Evolutionary conservation across 805 yeast genomes (phyloP).

Genomic region (Candida arabinofermentans): DNA sequence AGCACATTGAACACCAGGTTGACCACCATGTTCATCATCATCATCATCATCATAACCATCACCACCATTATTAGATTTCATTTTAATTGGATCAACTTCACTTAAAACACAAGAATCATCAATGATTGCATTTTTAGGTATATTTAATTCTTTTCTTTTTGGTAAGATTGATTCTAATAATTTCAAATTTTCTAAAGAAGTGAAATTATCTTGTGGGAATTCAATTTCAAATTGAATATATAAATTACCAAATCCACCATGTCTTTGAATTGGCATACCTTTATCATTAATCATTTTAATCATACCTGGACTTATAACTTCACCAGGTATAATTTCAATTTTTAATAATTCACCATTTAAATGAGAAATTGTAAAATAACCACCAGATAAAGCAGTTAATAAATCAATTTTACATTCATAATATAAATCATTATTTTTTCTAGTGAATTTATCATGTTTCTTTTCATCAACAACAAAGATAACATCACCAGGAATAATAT

Average conservation of each 20-base stretch:
- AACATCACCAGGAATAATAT: conserved; percentile 94
- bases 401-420: conserved; percentile 86
- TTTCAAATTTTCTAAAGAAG: conserved; percentile 70
- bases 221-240: conserved; percentile 80
- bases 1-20: conserved; percentile 88
- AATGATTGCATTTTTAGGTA: conserved; percentile 71
- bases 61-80: conserved; percentile 42
- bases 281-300: conserved; percentile 82
- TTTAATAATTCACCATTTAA: conserved; percentile 89
- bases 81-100: conserved; percentile 28
- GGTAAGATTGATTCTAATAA: conserved; percentile 77
- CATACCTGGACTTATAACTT: conserved; percentile 81
- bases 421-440: conserved; percentile 85
- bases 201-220: conserved; percentile 77
- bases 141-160: conserved; percentile 52
- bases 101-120: conserved; percentile 53
- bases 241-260: conserved; percentile 85
- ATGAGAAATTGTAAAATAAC: conserved; percentile 82
- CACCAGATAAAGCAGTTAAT: conserved; percentile 95
- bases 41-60: conserved; percentile 49
- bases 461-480: conserved; percentile 87
- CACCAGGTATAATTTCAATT: conserved; percentile 83
- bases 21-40: conserved; percentile 55
- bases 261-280: conserved; percentile 96
- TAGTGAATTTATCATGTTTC: conserved; percentile 75